Conservation (phyloP, 805 yeast genomes). For the Ogataea nitratoaversa region DNA sequence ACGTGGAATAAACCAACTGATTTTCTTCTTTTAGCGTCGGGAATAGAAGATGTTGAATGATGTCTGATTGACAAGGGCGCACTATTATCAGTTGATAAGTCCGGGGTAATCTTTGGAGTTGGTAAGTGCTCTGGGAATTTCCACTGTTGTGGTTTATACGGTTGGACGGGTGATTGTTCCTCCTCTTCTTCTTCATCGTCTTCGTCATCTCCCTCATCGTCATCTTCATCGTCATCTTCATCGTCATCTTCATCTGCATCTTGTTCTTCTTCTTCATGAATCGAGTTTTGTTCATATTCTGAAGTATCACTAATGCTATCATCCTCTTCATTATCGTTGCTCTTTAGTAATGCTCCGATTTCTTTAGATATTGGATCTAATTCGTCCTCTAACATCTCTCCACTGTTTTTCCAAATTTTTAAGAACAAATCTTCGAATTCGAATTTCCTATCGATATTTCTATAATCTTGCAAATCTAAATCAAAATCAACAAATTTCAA, state of each 20-base stretch:
- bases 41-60: slow-evolving; percentile 4
- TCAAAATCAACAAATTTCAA: slow-evolving; percentile 50
- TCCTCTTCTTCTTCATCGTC: neutral
- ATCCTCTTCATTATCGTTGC: neutral
- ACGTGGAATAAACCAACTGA: neutral
- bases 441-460: slow-evolving; percentile 56
- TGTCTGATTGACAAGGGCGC: slow-evolving; percentile 4
- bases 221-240: slow-evolving; percentile 1
- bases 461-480: slow-evolving; percentile 52
- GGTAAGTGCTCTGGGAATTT: slow-evolving; percentile 9
- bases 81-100: too few relatives aligned
- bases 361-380: slow-evolving; percentile 27
- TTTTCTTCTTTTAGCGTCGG: neutral
- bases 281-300: too few relatives aligned
- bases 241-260: slow-evolving; percentile 5
- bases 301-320: slow-evolving; percentile 2
- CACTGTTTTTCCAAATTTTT: slow-evolving; percentile 27
- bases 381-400: slow-evolving; percentile 17
- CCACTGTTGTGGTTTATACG: neutral
- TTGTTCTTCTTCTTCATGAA: slow-evolving; percentile 1
- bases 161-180: neutral
- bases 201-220: neutral
- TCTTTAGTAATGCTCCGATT: slow-evolving; percentile 4
- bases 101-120: slow-evolving; percentile 19
- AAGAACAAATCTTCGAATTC: slow-evolving; percentile 39